These are phyloP conservation scores for Delphinella strobiligena DNA, from an alignment of 2,329 filamentous ascomycete species.

Conservation along the genomic window DNA sequence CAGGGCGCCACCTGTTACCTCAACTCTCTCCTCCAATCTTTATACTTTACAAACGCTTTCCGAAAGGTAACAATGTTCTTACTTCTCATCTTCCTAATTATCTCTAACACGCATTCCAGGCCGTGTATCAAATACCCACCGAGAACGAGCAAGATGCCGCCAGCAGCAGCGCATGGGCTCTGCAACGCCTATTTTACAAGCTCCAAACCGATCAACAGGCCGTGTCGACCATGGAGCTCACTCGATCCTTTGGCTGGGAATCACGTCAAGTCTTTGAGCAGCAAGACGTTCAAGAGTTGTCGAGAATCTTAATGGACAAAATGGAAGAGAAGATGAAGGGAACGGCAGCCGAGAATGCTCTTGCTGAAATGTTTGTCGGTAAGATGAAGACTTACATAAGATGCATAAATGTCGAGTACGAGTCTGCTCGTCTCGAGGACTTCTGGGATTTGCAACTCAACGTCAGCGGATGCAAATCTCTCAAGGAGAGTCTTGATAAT, in stretches of 20 bases:
- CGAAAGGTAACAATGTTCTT: constrained; percentile 52
- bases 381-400: constrained; percentile 99
- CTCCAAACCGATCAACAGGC: constrained; percentile 76
- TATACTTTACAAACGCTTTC: constrained; percentile 62
- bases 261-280: constrained; percentile 97
- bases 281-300: constrained; percentile 95
- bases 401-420: constrained; percentile 96
- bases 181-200: constrained; percentile 90
- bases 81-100: background rate
- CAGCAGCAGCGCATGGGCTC: constrained; percentile 76
- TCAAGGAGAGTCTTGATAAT: constrained; percentile 90
- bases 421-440: constrained; percentile 88
- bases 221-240: constrained; percentile 85
- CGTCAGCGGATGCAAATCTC: constrained; percentile 81
- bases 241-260: constrained; percentile 96
- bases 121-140: constrained; percentile 94
- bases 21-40: constrained; percentile 35
- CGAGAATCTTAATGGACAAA: constrained; percentile 90
- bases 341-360: constrained; percentile 76
- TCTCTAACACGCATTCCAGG: constrained; percentile 36
- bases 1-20: constrained; percentile 64
- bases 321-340: constrained; percentile 98
- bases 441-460: constrained; percentile 99
- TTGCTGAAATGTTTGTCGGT: constrained; percentile 86
- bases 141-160: constrained; percentile 66